Evolutionary conservation across 257 asterid species (phyloP).

Genomic region (Nicotiana knightiana): DNA sequence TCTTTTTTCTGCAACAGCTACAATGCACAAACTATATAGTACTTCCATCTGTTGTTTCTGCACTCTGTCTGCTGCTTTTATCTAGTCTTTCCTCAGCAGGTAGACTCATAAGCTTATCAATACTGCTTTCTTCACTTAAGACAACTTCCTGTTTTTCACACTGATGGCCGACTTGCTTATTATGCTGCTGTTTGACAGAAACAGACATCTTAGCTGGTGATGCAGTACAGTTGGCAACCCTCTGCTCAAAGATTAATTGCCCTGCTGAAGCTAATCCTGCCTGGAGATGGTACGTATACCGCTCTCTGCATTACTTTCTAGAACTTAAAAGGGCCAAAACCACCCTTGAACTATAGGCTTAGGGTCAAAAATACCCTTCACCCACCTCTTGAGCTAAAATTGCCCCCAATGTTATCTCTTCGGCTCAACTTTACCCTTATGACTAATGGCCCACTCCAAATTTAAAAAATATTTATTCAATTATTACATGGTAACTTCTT

Average conservation of each 20-base stretch:
- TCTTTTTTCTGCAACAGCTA: conserved; percentile 62
- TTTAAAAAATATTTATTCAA: too few species aligned
- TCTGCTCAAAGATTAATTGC: conserved; percentile 48
- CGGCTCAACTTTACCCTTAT: too few species aligned
- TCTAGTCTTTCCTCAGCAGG: conserved; percentile 45
- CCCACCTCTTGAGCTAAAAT: too few species aligned
- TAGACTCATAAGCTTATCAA: conserved; percentile 15
- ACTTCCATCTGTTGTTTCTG: conserved; percentile 71
- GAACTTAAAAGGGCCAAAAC: background rate
- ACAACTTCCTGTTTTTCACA: background rate
- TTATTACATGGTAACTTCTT: too few species aligned
- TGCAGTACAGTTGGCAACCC: conserved; percentile 34
- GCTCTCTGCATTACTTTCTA: background rate
- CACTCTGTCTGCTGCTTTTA: conserved; percentile 60
- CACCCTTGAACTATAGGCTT: too few species aligned
- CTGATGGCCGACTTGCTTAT: conserved; percentile 2
- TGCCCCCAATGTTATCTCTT: too few species aligned
- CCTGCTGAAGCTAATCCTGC: conserved; percentile 75
- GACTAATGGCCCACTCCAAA: too few species aligned
- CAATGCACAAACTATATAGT: conserved; percentile 36
- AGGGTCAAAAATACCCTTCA: too few species aligned
- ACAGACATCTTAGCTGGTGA: conserved; percentile 22
- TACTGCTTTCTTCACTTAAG: background rate
- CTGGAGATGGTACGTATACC: conserved; percentile 75
- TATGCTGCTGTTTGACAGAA: conserved; percentile 29